Evolutionary conservation across 805 yeast genomes (phyloP).

Genomic region (Saccharomycopsis fermentans): DNA sequence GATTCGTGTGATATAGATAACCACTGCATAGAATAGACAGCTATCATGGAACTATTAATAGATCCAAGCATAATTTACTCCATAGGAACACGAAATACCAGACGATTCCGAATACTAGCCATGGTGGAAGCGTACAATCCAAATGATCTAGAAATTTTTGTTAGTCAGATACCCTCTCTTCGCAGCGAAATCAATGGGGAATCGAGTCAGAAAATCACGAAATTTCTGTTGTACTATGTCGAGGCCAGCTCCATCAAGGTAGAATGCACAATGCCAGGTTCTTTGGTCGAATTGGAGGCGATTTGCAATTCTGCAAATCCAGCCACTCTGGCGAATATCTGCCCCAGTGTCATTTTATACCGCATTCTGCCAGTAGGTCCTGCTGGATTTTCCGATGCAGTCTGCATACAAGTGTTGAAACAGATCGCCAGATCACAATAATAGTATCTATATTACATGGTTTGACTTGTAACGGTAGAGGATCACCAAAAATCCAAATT

Average conservation of each 20-base stretch:
- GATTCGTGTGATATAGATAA: background rate
- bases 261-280: background rate
- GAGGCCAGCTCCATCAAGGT: background rate
- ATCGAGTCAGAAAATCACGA: background rate
- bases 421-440: background rate
- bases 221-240: background rate
- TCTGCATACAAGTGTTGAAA: background rate
- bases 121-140: background rate
- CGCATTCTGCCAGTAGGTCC: background rate
- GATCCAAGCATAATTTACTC: slow-evolving; percentile 4
- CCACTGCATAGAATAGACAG: background rate
- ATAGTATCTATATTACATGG: too few species aligned
- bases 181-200: background rate
- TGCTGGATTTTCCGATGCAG: background rate
- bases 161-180: slow-evolving; percentile 6
- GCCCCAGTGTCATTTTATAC: background rate
- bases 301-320: background rate
- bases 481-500: too few species aligned
- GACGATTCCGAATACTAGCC: slow-evolving; percentile 5
- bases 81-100: background rate
- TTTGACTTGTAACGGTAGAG: too few species aligned
- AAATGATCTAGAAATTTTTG: background rate
- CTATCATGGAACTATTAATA: background rate
- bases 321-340: too few species aligned
- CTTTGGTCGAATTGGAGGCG: slow-evolving; percentile 6